Evolutionary conservation across 352 stramenopile species (phyloP).

Genomic region (Saprolegnia diclina): DNA sequence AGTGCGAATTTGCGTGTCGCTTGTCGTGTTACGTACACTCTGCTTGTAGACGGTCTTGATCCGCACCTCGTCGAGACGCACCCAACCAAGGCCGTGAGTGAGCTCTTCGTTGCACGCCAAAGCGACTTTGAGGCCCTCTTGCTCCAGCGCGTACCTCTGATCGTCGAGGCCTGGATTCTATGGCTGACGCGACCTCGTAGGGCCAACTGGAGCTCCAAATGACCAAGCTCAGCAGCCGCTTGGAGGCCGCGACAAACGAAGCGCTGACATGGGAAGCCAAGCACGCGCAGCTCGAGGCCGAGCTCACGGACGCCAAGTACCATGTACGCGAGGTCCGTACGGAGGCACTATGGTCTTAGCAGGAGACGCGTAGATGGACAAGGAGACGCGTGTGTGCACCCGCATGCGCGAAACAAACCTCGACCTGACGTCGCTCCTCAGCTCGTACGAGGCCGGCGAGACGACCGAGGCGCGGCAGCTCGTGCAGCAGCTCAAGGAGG

Average conservation of each 20-base stretch:
- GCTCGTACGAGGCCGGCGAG: conserved; percentile 54
- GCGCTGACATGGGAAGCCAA: conserved; percentile 43
- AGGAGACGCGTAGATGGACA: neutral
- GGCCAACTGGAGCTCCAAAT: conserved; percentile 45
- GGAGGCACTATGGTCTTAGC: neutral
- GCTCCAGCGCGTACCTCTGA: conserved; percentile 37
- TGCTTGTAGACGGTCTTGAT: conserved; percentile 29
- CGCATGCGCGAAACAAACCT: conserved; percentile 51
- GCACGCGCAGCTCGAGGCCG: conserved; percentile 40
- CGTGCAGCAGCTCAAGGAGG: conserved; percentile 41
- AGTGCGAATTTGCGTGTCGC: conserved; percentile 29
- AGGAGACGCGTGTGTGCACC: neutral
- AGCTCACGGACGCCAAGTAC: conserved; percentile 37
- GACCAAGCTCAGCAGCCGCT: conserved; percentile 44
- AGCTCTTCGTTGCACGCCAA: conserved; percentile 51
- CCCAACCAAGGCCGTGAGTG: conserved; percentile 42
- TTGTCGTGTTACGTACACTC: no score
- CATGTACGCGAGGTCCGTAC: conserved; percentile 26
- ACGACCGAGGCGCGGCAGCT: conserved; percentile 32
- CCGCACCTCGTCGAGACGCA: conserved; percentile 40
- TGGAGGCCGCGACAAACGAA: conserved; percentile 36
- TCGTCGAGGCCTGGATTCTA: neutral
- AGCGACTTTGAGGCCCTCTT: conserved; percentile 56
- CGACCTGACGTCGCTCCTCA: conserved; percentile 55
- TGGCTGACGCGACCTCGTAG: neutral